phyloP scores from a whole-genome alignment of 805 yeast species.

The Myxozyma udenii region DNA sequence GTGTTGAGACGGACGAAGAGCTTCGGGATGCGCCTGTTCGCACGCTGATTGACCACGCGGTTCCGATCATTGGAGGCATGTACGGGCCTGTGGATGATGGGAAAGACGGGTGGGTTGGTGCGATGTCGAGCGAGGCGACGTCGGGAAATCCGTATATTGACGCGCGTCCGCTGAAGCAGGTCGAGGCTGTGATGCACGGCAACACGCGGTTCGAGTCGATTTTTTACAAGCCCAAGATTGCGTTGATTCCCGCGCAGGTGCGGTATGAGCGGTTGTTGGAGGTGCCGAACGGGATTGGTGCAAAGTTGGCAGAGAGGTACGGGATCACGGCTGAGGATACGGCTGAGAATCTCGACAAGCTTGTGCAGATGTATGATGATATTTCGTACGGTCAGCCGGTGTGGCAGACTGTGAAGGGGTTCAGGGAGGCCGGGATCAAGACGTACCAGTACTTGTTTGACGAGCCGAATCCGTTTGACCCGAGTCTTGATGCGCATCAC shows the following conservation, averaged over 20 bases:
- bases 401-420: constrained; percentile 20
- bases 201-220: constrained; percentile 34
- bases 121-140: background rate
- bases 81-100: constrained; percentile 35
- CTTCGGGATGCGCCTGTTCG: constrained; percentile 30
- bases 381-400: constrained; percentile 27
- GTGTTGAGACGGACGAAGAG: constrained; percentile 28
- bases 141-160: constrained; percentile 12
- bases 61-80: constrained; percentile 31
- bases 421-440: constrained; percentile 18
- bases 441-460: constrained; percentile 37
- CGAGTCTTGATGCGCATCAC: constrained; percentile 36
- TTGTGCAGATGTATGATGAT: constrained; percentile 24
- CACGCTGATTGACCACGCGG: constrained; percentile 31
- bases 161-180: constrained; percentile 13
- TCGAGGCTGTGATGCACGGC: constrained; percentile 33
- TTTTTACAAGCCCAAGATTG: constrained; percentile 27
- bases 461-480: constrained; percentile 35
- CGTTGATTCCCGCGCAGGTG: constrained; percentile 13
- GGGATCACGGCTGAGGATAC: constrained; percentile 9
- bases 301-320: constrained; percentile 12
- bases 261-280: constrained; percentile 10
- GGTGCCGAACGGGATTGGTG: constrained; percentile 18
- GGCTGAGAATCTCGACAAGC: constrained; percentile 4
- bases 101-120: constrained; percentile 25